Conservation (phyloP, 1,139 yeast genomes). For the Scheffersomyces illinoinensis region DNA sequence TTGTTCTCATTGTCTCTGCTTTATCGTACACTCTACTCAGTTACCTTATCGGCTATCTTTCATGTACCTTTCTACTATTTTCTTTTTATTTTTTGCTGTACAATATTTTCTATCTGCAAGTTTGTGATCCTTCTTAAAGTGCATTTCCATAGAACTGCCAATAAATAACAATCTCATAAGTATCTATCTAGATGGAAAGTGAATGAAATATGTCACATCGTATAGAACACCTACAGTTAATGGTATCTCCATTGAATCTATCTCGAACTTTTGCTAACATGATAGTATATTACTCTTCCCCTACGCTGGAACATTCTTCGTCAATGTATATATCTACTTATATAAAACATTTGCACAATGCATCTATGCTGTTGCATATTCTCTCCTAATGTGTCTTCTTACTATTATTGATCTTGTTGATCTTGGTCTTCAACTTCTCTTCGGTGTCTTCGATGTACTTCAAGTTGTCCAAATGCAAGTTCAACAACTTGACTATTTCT, state of each 20-base stretch:
- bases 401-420: constrained; percentile 35
- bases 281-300: background rate
- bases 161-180: too few species aligned
- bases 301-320: too few species aligned
- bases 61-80: background rate
- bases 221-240: too few species aligned
- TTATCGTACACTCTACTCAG: too few species aligned
- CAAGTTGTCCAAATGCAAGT: constrained; percentile 86
- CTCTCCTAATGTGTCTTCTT: constrained; percentile 11
- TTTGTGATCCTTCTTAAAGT: too few species aligned
- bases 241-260: too few species aligned
- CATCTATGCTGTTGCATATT: background rate
- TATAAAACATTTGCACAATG: background rate
- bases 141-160: too few species aligned
- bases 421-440: constrained; percentile 63
- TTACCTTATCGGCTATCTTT: background rate
- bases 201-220: too few species aligned
- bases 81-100: background rate
- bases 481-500: constrained; percentile 76
- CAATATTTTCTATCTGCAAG: background rate
- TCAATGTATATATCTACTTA: background rate
- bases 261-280: too few species aligned
- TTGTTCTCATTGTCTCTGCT: too few species aligned
- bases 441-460: constrained; percentile 84
- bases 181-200: too few species aligned